Conservation (phyloP, 306 rosid species). For the Cucurbita ficifolia region DNA sequence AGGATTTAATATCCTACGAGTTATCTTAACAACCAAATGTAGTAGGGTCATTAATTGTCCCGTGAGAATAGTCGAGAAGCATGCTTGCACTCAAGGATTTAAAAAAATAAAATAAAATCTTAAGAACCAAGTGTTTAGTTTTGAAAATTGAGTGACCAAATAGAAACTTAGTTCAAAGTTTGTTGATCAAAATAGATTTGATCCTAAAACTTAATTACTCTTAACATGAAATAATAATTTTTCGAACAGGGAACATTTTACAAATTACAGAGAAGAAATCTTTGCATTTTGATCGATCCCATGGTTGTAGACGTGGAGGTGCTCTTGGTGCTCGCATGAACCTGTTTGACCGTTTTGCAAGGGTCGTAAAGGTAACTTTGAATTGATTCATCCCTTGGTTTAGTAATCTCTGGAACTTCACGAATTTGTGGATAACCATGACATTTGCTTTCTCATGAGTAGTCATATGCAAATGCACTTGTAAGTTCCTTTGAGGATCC, state of each 20-base stretch:
- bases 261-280: conserved; percentile 31
- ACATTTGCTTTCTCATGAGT: neutral
- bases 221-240: neutral
- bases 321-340: conserved; percentile 69
- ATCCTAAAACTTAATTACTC: neutral
- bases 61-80: too few relatives aligned
- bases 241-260: conserved; percentile 15
- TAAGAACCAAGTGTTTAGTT: neutral
- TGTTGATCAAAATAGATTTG: neutral
- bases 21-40: too few relatives aligned
- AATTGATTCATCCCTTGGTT: neutral
- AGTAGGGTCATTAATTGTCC: too few relatives aligned
- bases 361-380: conserved; percentile 29
- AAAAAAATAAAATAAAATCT: too few relatives aligned
- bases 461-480: conserved; percentile 94
- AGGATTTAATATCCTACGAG: too few relatives aligned
- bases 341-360: conserved; percentile 73
- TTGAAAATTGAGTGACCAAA: neutral
- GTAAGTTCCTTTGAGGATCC: conserved; percentile 87
- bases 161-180: neutral
- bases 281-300: conserved; percentile 19
- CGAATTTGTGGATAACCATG: neutral
- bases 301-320: conserved; percentile 39
- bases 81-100: too few relatives aligned
- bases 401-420: neutral